Evolutionary conservation across 257 asterid species (phyloP), one percentile per base, ranked within the genome.

Genomic region (Cynanchum wilfordii): DNA sequence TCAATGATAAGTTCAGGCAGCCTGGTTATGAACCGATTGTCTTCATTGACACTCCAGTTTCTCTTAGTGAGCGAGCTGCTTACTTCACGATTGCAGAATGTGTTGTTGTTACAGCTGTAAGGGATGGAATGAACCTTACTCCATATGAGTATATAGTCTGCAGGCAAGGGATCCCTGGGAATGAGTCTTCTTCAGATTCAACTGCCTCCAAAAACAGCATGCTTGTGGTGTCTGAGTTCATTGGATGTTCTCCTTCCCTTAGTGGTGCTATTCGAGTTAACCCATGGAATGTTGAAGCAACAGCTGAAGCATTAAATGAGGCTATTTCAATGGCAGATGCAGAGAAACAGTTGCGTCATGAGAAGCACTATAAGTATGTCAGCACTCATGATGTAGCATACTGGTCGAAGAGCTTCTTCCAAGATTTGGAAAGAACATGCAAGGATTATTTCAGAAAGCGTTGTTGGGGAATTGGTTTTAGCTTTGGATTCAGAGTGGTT

Each of bases 71-170:
- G 55, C 77, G 85, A 40, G 83, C 77, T 24, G 89, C 89, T 56
- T 85, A 85, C 66, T 85, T 76, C 76, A 64, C 82, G 11, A 59
- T 76, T 44, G 89, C 89, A 7, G 87, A 85, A 76, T 85, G 89
- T 54, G 89, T 82, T 7, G 85, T 68, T 30, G 89, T 85, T n/a
- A 80, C 86, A 7, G 87, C 89, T 30, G 89, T 85, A 29, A 76
- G 89, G 69, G 89, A 85, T 62, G 89, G 89, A 60, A 82, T 85
- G 89, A 85, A 85, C 73, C 85, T 85, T 66, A 82, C 85, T 19
- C 89, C 89, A 11, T 85, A 85, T 60, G 87, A 80, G 59, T 85
- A 85, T 60, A 66, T 82, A 5, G 82, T 82, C 10, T 78, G 87
- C 72, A 74, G 89, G 72, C 87, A 85, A 69, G 87, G 89, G n/a